Evolutionary conservation across 2,329 filamentous ascomycete genomes (phyloP).

Genomic region (Fusarium denticulatum): DNA sequence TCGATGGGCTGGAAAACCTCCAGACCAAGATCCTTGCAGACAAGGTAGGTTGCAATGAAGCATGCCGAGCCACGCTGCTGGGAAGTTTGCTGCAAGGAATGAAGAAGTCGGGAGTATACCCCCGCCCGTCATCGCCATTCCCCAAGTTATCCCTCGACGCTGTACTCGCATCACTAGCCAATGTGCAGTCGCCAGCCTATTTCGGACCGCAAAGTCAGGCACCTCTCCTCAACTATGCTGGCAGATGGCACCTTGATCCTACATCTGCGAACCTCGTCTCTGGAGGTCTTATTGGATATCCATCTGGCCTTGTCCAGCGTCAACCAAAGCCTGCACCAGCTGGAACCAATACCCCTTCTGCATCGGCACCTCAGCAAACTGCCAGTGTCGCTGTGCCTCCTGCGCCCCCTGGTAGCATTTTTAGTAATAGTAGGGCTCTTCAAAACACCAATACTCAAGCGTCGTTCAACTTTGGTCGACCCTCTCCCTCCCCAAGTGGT

Average conservation of each 20-base stretch:
- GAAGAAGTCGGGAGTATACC: rapidly evolving
- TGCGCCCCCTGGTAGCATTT: rapidly evolving
- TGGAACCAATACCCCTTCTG: not conserved
- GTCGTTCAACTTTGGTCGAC: not conserved
- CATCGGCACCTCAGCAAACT: not conserved
- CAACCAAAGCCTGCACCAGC: not conserved
- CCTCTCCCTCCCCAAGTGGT: not conserved
- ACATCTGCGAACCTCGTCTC: not conserved
- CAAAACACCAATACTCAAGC: not conserved
- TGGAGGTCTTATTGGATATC: not conserved
- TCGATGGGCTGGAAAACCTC: rapidly evolving
- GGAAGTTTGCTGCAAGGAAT: rapidly evolving
- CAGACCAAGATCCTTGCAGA: not conserved
- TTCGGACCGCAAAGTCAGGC: not conserved
- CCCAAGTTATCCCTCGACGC: not conserved
- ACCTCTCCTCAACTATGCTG: rapidly evolving
- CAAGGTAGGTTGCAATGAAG: not conserved
- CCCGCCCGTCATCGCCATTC: rapidly evolving
- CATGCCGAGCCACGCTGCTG: not conserved
- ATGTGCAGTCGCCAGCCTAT: not conserved
- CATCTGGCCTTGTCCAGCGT: not conserved
- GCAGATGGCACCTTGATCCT: not conserved
- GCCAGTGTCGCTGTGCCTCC: rapidly evolving
- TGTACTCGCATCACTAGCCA: not conserved
- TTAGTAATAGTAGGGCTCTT: not conserved